Percentiles rank a stretch among this genome's conserved stretches.
phyloP scores from a whole-genome alignment of 331 rosid genomes.

The Cydonia oblonga region DNA sequence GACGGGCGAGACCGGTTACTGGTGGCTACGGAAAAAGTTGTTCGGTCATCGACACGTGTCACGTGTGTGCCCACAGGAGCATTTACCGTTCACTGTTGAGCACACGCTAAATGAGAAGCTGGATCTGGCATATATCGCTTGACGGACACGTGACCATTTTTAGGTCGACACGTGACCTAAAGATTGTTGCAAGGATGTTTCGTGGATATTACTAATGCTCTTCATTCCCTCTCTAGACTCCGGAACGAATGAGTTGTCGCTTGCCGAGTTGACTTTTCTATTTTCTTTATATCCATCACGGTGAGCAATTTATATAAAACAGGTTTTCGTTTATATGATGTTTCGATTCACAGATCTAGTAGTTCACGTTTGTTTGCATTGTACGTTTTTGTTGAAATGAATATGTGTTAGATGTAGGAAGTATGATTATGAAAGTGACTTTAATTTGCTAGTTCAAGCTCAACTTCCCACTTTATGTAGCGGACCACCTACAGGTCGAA shows the following conservation, averaged over 20 bases:
- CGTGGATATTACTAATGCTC: not conserved
- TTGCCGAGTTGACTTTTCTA: slow-evolving; percentile 21
- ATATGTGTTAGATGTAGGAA: not conserved
- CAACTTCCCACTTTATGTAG: not conserved
- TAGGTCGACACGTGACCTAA: slow-evolving; percentile 40
- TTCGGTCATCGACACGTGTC: slow-evolving; percentile 40
- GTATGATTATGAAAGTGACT: not conserved
- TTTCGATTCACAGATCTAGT: no score
- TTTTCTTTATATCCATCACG: no score
- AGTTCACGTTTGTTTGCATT: not conserved
- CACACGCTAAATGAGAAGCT: not conserved
- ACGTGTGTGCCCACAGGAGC: slow-evolving; percentile 21
- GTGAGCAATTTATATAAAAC: no score
- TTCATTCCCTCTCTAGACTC: not conserved
- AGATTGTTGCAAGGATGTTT: not conserved
- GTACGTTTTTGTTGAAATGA: not conserved
- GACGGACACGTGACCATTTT: slow-evolving; percentile 37
- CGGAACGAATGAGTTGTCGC: slow-evolving; percentile 3
- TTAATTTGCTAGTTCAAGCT: not conserved
- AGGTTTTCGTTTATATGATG: no score
- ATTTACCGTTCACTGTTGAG: not conserved
- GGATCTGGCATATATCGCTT: not conserved
- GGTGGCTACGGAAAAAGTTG: slow-evolving; percentile 44
- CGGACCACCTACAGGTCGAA: not conserved
- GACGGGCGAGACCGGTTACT: slow-evolving; percentile 14